These are phyloP conservation scores for Spizellomyces punctatus DNA, from an alignment of 192 early-diverging fungal genomes.

Conservation along the genomic window DNA sequence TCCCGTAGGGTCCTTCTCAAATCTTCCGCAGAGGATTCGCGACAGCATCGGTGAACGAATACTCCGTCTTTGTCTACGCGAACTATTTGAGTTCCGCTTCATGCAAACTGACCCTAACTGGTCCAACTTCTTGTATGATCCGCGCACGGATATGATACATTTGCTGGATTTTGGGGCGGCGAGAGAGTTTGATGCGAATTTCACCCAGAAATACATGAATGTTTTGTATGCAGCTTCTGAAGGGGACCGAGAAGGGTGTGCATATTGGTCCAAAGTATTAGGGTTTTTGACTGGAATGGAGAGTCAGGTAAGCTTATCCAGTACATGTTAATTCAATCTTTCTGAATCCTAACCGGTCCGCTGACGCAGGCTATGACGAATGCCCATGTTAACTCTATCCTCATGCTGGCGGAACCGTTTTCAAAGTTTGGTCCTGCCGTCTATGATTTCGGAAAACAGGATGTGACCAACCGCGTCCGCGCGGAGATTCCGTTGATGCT, in stretches of 20 bases:
- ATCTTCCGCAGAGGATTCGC: constrained; percentile 59
- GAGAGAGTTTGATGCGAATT: constrained; percentile 72
- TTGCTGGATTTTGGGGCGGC: constrained; percentile 96
- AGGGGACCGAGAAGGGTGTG: constrained; percentile 72
- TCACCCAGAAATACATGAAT: constrained; percentile 75
- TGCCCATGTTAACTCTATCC: constrained; percentile 87
- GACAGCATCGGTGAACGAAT: constrained; percentile 75
- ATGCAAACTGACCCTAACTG: constrained; percentile 99
- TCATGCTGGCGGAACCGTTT: constrained; percentile 89
- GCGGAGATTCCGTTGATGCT: constrained; percentile 95
- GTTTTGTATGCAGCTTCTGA: constrained; percentile 74
- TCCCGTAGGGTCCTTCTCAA: constrained; percentile 60
- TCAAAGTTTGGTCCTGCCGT: constrained; percentile 6
- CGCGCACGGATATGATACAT: constrained; percentile 65
- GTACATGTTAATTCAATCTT: background rate
- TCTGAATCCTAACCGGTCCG: no score
- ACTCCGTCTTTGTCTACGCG: constrained; percentile 80
- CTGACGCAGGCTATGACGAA: constrained; percentile 68
- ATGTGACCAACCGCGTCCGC: constrained; percentile 80
- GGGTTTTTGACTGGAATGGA: constrained; percentile 95
- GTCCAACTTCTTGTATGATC: constrained; percentile 95
- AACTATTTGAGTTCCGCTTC: constrained; percentile 89
- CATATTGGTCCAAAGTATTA: constrained; percentile 76
- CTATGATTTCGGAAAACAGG: constrained; percentile 84
- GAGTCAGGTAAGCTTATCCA: constrained; percentile 55